These are phyloP conservation scores for Solanum paucissectum DNA, from an alignment of 257 asterid species.

Conservation along the genomic window DNA sequence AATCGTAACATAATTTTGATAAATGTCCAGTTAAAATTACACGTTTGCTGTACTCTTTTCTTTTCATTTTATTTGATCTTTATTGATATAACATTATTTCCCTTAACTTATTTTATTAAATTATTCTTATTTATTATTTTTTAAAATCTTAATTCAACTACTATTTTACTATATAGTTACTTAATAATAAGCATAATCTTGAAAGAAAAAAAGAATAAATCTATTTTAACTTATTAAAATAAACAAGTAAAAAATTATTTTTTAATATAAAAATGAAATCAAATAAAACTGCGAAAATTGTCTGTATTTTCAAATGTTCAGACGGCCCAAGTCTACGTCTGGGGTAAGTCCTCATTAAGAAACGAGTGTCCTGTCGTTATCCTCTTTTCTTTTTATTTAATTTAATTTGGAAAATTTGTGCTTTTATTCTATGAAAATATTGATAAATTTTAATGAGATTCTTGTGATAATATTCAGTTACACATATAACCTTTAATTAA, in stretches of 20 bases:
- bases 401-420: not conserved
- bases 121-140: too few relatives aligned
- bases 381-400: not conserved
- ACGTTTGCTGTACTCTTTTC: too few relatives aligned
- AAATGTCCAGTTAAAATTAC: not conserved
- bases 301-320: not conserved
- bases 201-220: too few relatives aligned
- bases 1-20: not conserved
- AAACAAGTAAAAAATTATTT: not conserved
- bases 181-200: too few relatives aligned
- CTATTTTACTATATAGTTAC: not conserved
- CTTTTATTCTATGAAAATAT: not conserved
- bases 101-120: too few relatives aligned
- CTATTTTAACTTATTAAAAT: not conserved
- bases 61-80: too few relatives aligned
- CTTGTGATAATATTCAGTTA: not conserved
- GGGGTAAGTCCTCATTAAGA: not conserved
- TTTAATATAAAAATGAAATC: not conserved
- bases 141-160: too few relatives aligned
- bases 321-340: not conserved
- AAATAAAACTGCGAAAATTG: not conserved
- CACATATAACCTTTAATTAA: not conserved
- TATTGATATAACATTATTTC: too few relatives aligned
- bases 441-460: not conserved
- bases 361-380: not conserved